Evolutionary conservation across 2,329 filamentous ascomycete genomes (phyloP).

Genomic region (Aspergillus niger): DNA sequence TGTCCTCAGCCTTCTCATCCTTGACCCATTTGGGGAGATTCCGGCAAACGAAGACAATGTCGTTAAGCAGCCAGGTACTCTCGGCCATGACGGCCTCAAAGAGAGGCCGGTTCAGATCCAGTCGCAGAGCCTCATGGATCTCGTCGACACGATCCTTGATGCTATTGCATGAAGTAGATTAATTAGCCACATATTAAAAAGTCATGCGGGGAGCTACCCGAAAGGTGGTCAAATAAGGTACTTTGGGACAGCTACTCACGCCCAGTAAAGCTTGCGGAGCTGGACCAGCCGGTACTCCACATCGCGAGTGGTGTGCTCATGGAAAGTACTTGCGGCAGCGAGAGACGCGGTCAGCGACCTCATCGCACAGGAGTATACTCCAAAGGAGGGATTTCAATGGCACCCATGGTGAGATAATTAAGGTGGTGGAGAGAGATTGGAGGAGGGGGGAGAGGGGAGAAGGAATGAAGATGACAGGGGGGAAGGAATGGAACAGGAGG

Average conservation of each 20-base stretch:
- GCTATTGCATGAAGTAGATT: constrained; percentile 30
- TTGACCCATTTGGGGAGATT: constrained; percentile 80
- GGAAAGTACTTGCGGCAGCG: constrained; percentile 69
- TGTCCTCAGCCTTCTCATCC: constrained; percentile 74
- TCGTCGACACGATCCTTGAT: constrained; percentile 74
- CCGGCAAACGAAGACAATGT: constrained; percentile 75
- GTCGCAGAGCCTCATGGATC: constrained; percentile 71
- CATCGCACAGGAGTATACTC: constrained; percentile 65
- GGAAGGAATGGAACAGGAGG: too few relatives aligned
- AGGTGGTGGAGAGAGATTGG: background rate
- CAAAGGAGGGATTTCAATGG: constrained; percentile 48
- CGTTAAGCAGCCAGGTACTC: constrained; percentile 75
- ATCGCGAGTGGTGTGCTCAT: constrained; percentile 77
- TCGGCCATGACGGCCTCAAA: constrained; percentile 77
- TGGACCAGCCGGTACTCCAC: constrained; percentile 80
- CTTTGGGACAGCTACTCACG: constrained; percentile 42
- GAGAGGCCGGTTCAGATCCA: constrained; percentile 75
- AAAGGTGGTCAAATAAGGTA: background rate
- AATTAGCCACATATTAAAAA: constrained; percentile 19
- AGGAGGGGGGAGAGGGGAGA: too few relatives aligned
- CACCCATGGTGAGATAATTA: constrained; percentile 31
- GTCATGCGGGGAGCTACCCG: background rate
- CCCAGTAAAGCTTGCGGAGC: constrained; percentile 95
- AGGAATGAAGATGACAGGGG: too few relatives aligned
- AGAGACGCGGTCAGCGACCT: constrained; percentile 64